Base-by-base conservation (phyloP, 192 early-diverging fungal species). In the Pecoramyces ruminantium region DNA sequence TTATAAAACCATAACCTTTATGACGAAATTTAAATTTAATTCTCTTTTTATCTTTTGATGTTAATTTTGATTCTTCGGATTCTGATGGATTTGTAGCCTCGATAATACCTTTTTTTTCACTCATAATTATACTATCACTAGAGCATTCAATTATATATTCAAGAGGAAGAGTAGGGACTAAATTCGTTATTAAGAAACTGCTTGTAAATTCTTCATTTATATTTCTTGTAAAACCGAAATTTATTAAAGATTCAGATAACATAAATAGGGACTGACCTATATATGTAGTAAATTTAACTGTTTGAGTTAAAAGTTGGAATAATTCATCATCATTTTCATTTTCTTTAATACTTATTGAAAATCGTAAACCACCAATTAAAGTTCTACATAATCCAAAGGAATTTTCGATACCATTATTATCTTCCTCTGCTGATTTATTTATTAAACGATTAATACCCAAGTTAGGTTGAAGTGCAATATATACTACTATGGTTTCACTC, bases 291-390 rank as follows among this genome's bases (percentile, higher is more conserved):
- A 96, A 96, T 79, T 92, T 93, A 29, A 94, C 88, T 1, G 92
- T 93, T 80, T 96, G 94, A 13, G 88, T 91, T 13, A 86, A 83
- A 21, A 92, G 84, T 30, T 86, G 84, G 27, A 90, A 82, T 25
- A 90, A 80, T 2, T 83, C 83, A 29, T 82, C 77, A 5, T 80
- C 58, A 16, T 78, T 79, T 18, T 28, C 30, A 38, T 84, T 82
- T 18, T 93, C 90, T 78, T 89, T 86, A 9, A 86, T 83, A 78
- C 83, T 90, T 2, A 93, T 87, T 17, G 89, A 83, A 78, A 96
- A 96, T 80, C 90, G 88, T 78, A 96, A 92, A 12, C 95, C 95
- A 78, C 95, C 95, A 29, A 96, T 89, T 38, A 96, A 85, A n/a
- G 86, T 89, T 27, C 94, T 85, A 81, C 88, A 91, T 77, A 91